phyloP scores from a whole-genome alignment of 129 eudicot species.

The Gnaphalium uliginosum region DNA sequence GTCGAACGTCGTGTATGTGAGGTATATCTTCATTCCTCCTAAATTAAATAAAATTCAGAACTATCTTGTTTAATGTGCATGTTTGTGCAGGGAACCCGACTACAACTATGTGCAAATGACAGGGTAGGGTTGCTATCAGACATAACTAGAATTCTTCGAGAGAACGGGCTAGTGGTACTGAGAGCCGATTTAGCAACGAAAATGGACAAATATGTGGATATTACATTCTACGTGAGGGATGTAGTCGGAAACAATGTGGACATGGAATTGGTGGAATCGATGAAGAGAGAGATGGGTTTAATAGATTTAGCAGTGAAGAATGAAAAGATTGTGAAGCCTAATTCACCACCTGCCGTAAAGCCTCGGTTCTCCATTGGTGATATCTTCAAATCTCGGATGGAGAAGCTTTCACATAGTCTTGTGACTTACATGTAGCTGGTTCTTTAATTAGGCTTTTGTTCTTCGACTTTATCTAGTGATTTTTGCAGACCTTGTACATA shows the following conservation, averaged over 20 bases:
- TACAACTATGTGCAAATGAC: constrained; percentile 63
- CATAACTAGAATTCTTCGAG: constrained; percentile 71
- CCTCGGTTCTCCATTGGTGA: constrained; percentile 54
- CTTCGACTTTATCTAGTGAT: neutral
- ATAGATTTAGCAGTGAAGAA: constrained; percentile 62
- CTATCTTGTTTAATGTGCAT: neutral
- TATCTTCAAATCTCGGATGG: constrained; percentile 56
- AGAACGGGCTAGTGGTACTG: constrained; percentile 66
- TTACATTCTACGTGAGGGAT: constrained; percentile 69
- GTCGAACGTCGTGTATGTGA: constrained; percentile 84
- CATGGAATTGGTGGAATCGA: constrained; percentile 55
- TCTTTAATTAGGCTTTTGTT: constrained; percentile 2
- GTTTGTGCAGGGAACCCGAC: constrained; percentile 55
- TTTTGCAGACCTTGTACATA: constrained; percentile 28
- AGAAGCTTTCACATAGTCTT: constrained; percentile 54
- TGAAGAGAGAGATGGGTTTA: constrained; percentile 68
- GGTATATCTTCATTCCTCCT: constrained; percentile 29
- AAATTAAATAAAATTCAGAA: neutral
- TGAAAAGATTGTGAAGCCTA: constrained; percentile 30
- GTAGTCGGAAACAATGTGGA: constrained; percentile 63
- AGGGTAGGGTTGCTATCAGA: constrained; percentile 85
- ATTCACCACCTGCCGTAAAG: constrained; percentile 32
- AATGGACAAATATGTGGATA: constrained; percentile 52
- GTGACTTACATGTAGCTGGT: constrained; percentile 41
- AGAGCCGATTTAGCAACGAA: constrained; percentile 71